phyloP scores from a whole-genome alignment of 345 rosid species.

The Crucihimalaya himalaica region DNA sequence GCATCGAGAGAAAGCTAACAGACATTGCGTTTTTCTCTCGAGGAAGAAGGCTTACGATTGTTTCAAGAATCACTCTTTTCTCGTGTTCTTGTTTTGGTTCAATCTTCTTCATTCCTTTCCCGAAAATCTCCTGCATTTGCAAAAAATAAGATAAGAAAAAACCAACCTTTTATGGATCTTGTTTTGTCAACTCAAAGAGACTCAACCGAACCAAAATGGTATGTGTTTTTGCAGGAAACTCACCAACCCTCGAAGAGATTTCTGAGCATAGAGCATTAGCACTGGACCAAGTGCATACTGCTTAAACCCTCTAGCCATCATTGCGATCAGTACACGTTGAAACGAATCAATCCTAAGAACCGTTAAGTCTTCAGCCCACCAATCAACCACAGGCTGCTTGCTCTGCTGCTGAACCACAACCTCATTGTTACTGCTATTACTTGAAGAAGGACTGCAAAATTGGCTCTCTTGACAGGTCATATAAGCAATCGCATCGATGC shows the following conservation, averaged over 20 bases:
- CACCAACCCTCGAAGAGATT: conserved; percentile 94
- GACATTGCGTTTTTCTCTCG: conserved; percentile 78
- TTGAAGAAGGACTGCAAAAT: conserved; percentile 48
- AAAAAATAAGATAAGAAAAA: background rate
- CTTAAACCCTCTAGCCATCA: conserved; percentile 84
- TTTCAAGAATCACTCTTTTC: conserved; percentile 85
- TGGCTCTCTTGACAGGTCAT: conserved; percentile 75
- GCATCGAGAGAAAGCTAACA: conserved; percentile 88
- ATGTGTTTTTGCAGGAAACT: conserved; percentile 41
- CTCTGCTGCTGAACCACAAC: conserved; percentile 42
- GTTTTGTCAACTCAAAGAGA: too few species aligned
- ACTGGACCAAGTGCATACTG: conserved; percentile 88
- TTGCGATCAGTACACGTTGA: conserved; percentile 78
- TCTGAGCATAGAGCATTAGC: conserved; percentile 93
- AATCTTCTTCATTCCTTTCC: conserved; percentile 75
- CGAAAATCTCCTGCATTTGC: conserved; percentile 70
- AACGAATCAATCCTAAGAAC: conserved; percentile 76
- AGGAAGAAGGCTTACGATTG: conserved; percentile 86
- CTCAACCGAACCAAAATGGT: background rate
- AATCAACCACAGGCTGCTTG: conserved; percentile 60
- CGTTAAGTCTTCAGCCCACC: conserved; percentile 97
- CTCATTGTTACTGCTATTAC: conserved; percentile 46
- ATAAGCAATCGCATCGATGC: conserved; percentile 79
- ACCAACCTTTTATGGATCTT: background rate
- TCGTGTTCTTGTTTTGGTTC: conserved; percentile 79